Evolutionary conservation across 2,329 filamentous ascomycete species (phyloP), one percentile per base, ranked within the genome.

Genomic region (Trichoderma asperellum): DNA sequence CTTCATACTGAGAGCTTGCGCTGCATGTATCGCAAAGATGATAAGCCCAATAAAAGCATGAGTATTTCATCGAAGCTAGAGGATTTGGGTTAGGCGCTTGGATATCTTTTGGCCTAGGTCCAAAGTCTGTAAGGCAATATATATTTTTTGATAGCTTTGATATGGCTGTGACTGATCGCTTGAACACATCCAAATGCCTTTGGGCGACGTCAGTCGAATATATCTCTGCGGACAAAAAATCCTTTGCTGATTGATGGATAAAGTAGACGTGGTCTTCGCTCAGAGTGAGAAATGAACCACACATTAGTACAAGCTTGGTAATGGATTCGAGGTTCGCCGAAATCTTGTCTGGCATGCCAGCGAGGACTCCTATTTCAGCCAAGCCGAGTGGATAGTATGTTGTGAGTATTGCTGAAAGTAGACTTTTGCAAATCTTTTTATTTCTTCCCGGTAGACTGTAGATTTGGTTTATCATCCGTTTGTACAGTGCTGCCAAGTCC

Each of bases 201-300:
- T 74, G 56, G n/a, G 66, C 47, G 6, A 68, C 72, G n/a, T 71
- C 61, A n/a, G 65, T 11, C 18, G 47, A 55, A 68, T 71, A 71
- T 2, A 74, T 58, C 32, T 70, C 24, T 6, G 68, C 3, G 84
- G 61, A 71, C 75, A 82, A 40, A 21, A 21, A 49, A 2, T 84
- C 82, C 62, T 83, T 82, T 3, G 80, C 82, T 10, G 81, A 83
- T 68, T 83, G 79, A 68, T 85, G 81, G 0, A 84, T 74, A 57
- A 83, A 79, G 47, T 76, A 80, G 12, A 84, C 68, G 0, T 35
- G 72, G 2, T 35, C 71, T 0, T 78, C 71, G 37, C 73, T 74
- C 21, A 80, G 32, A 0, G 76, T 80, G 1, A 84, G 74, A 55
- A 77, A 69, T 24, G 79, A 83, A 16, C 81, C 79, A 71, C 80